Evolutionary conservation across 352 stramenopile genomes (phyloP).

Genomic region (Pythium dissotocum): DNA sequence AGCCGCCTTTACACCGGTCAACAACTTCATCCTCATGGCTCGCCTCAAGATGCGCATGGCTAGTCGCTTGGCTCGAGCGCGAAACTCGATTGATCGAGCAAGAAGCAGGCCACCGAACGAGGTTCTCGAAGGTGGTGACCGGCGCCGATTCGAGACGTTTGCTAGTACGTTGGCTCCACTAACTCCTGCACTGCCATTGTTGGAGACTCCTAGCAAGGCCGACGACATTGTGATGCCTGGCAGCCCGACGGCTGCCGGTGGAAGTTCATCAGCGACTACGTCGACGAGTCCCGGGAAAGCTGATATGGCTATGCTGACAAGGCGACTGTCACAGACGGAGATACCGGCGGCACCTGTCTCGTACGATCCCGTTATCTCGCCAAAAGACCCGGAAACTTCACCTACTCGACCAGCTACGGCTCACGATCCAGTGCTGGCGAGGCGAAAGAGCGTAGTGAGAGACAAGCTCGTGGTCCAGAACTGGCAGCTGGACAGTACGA

Average conservation of each 20-base stretch:
- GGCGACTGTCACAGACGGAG: background rate
- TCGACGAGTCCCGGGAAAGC: conserved; percentile 4
- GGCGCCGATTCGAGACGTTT: background rate
- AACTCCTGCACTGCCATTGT: background rate
- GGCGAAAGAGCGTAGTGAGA: background rate
- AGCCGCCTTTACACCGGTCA: conserved; percentile 72
- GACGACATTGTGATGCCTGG: background rate
- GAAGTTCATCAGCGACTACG: background rate
- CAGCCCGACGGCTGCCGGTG: background rate
- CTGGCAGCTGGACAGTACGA: background rate
- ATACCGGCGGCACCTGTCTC: background rate
- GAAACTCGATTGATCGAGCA: conserved; percentile 26
- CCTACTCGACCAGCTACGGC: background rate
- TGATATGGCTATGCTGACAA: background rate
- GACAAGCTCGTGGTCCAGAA: background rate
- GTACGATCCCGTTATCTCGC: background rate
- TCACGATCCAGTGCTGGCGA: background rate
- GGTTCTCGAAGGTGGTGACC: background rate
- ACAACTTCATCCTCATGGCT: conserved; percentile 80
- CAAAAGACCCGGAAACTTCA: background rate
- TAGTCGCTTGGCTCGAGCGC: conserved; percentile 40
- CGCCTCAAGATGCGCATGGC: conserved; percentile 76
- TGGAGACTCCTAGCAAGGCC: background rate
- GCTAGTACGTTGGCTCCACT: background rate
- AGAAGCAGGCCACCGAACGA: background rate